A percentile compares a stretch with the other conserved stretches of the same genome.
Evolutionary conservation across 345 rosid species (phyloP).

Genomic region (Psidium guajava): DNA sequence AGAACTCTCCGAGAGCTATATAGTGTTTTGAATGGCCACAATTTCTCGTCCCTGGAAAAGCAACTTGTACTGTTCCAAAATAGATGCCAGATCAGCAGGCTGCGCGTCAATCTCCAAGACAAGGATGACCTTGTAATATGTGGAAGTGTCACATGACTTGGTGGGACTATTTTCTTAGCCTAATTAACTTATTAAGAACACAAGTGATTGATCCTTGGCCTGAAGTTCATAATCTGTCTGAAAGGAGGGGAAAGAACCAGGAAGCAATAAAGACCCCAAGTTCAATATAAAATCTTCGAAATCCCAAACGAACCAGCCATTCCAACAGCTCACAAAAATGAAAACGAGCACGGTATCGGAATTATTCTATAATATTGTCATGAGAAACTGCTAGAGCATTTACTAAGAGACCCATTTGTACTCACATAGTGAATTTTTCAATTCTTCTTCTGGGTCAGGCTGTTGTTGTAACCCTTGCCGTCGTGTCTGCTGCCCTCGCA

Average conservation of each 20-base stretch:
- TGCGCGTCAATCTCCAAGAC: accelerated
- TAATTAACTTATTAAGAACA: background rate
- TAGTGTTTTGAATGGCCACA: background rate
- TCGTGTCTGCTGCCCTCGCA: background rate
- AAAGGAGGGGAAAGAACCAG: background rate
- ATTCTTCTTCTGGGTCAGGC: background rate
- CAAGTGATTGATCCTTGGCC: too few relatives aligned
- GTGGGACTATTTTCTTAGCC: background rate
- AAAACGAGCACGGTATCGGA: background rate
- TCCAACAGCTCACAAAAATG: background rate
- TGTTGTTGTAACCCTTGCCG: background rate
- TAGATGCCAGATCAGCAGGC: background rate
- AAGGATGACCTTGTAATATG: background rate
- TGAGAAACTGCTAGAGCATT: background rate
- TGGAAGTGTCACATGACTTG: background rate
- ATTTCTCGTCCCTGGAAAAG: background rate
- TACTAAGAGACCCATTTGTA: background rate
- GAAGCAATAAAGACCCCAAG: background rate
- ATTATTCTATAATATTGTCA: background rate
- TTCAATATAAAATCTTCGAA: background rate
- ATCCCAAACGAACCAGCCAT: background rate
- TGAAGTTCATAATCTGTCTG: background rate
- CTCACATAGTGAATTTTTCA: background rate
- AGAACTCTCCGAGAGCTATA: background rate
- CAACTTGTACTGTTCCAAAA: background rate